Conservation (phyloP, 139 green algal genomes). For the Spirogloea muscicola region DNA sequence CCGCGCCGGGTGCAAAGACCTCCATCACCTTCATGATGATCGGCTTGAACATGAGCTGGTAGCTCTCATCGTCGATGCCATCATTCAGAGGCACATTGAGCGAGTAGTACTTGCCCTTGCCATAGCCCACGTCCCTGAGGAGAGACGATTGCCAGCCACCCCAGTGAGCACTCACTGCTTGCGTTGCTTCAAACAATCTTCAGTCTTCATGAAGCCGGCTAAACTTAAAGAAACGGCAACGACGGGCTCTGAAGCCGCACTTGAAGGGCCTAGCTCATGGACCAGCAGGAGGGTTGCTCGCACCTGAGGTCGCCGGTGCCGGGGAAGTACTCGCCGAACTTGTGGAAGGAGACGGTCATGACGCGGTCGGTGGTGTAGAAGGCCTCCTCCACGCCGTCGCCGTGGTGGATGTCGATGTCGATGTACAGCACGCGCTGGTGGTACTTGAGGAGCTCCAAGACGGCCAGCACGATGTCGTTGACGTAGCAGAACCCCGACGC, state of each 20-base stretch:
- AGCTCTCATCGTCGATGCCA: slow-evolving; percentile 86
- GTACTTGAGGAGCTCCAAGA: slow-evolving; percentile 74
- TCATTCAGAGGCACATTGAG: slow-evolving; percentile 93
- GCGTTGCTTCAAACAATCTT: too few relatives aligned
- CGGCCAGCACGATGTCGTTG: slow-evolving; percentile 97
- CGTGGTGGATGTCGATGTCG: slow-evolving; percentile 91
- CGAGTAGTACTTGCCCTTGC: slow-evolving; percentile 77
- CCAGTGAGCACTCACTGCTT: too few relatives aligned
- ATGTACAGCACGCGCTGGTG: slow-evolving; percentile 63
- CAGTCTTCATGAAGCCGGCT: too few relatives aligned
- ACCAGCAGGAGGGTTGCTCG: too few relatives aligned
- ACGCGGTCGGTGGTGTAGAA: slow-evolving; percentile 97
- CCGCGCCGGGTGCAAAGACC: slow-evolving; percentile 77
- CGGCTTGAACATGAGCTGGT: slow-evolving; percentile 71
- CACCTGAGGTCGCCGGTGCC: slow-evolving; percentile 81
- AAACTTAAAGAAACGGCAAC: too few relatives aligned
- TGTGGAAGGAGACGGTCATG: slow-evolving; percentile 91
- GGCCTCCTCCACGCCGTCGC: slow-evolving; percentile 97
- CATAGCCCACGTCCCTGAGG: slow-evolving; percentile 74
- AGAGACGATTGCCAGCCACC: too few relatives aligned
- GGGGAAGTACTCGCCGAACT: slow-evolving; percentile 98
- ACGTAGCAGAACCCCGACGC: slow-evolving; percentile 94
- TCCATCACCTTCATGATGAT: slow-evolving; percentile 71
- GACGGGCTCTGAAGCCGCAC: too few relatives aligned
- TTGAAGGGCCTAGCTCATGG: too few relatives aligned